A percentile compares a stretch with the other conserved stretches of the same genome.
These are phyloP conservation scores for Vaccinium myrtillus DNA, from an alignment of 148 eudicot genomes.

Conservation along the genomic window DNA sequence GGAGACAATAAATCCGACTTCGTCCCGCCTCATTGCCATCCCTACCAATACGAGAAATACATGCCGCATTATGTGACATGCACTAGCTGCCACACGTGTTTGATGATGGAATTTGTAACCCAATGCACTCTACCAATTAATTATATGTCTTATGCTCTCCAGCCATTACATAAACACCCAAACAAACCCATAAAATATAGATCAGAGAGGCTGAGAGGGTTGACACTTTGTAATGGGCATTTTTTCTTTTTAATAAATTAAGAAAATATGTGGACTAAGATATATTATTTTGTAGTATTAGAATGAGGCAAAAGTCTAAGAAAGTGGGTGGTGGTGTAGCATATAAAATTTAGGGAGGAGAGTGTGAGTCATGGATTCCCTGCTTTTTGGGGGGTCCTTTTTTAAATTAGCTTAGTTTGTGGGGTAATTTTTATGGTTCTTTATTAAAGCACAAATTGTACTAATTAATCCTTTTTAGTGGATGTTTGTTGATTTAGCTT, in stretches of 20 bases:
- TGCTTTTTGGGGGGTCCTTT: slow-evolving; percentile 10
- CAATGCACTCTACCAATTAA: slow-evolving; percentile 17
- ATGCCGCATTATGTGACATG: neutral
- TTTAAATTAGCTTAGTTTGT: neutral
- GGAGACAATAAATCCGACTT: neutral
- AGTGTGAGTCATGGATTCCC: slow-evolving; percentile 12
- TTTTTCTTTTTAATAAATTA: slow-evolving; percentile 10
- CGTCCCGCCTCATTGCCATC: neutral
- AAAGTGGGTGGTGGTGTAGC: slow-evolving; percentile 26
- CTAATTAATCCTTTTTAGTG: slow-evolving; percentile 9
- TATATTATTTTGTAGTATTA: neutral
- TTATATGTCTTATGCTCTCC: neutral
- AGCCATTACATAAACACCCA: slow-evolving; percentile 14
- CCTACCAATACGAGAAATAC: neutral
- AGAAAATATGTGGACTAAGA: neutral
- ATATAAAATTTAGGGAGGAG: neutral
- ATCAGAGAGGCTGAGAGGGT: slow-evolving; percentile 9
- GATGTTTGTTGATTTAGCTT: slow-evolving; percentile 38
- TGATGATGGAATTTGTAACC: slow-evolving; percentile 34
- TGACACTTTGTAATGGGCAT: slow-evolving; percentile 26
- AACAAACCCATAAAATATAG: slow-evolving; percentile 25
- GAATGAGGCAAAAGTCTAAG: slow-evolving; percentile 23
- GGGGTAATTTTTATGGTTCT: slow-evolving; percentile 8
- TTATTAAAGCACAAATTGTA: neutral
- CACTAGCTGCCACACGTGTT: slow-evolving; percentile 19